Base-by-base conservation (phyloP, 441 rosid species). In the Mallotus japonicus region DNA sequence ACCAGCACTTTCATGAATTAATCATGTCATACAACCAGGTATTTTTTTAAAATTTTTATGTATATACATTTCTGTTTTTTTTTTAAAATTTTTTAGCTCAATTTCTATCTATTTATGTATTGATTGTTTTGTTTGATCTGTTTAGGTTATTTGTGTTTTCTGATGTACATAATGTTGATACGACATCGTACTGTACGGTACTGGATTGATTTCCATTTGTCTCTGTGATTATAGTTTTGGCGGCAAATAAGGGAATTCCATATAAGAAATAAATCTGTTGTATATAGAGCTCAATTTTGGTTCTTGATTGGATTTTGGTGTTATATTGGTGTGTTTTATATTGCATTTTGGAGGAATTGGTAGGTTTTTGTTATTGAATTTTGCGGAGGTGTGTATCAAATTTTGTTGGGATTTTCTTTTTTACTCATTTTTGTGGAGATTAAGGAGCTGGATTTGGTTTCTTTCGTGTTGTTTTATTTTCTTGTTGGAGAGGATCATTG, bases 111-210 rank as follows among this genome's bases (percentile, higher is more conserved):
- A 32, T 60, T 70, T 34, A 28, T 28, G 32, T 28, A 28, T 28
- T 28, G 32, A 28, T 28, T 28, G 2, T 42, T 42, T 42, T 8
- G 10, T 70, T 51, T 61, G 47, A 24, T 72, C 28, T 70, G 49
- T 62, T 66, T 72, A 82, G 84, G 81, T 28, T 28, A 2, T 28
- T 28, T 28, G 32, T 28, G 32, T 28, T 28, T 75, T 75, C 46
- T 70, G 58, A 7, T 71, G 60, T 62, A 20, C 16, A 19, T 71
- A 57, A 67, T 70, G 66, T 71, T 77, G 67, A 71, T 65, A 0
- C 71, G 74, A 58, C 77, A 70, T 80, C 79, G 49, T 72, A 28
- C 32, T 28, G 32, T 28, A 28, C 32, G 32, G 32, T 28, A 28
- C 32, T 28, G 32, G 32, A 28, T 28, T 28, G 32, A 2, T 28